Conservation (phyloP, 208 protist genomes). For the Herpetomonas samuelpessoai region DNA sequence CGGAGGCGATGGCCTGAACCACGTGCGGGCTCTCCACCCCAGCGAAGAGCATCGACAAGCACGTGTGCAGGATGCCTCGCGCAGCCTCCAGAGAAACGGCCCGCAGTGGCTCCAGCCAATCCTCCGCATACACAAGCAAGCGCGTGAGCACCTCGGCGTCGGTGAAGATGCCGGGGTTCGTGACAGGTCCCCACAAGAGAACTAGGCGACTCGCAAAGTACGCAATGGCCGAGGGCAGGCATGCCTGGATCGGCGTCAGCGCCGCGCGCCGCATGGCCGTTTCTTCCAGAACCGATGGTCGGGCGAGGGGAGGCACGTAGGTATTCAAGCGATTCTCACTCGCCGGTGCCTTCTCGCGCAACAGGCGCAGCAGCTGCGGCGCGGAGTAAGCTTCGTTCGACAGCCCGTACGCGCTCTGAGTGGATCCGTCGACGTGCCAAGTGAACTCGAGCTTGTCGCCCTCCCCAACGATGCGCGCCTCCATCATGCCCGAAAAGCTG, state of each 20-base stretch:
- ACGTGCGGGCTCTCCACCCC: constrained; percentile 30
- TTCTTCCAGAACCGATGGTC: background rate
- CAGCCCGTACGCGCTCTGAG: constrained; percentile 24
- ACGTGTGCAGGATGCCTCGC: constrained; percentile 28
- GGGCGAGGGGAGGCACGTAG: background rate
- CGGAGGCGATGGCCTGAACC: constrained; percentile 43
- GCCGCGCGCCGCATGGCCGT: background rate
- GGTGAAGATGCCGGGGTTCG: constrained; percentile 34
- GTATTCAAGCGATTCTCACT: background rate
- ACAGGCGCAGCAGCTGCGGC: constrained; percentile 28
- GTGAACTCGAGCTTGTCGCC: constrained; percentile 56
- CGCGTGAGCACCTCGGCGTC: constrained; percentile 30
- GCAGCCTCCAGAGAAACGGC: constrained; percentile 29
- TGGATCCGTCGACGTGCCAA: constrained; percentile 39
- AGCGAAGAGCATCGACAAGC: constrained; percentile 47
- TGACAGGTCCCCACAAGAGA: constrained; percentile 44
- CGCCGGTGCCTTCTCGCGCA: constrained; percentile 1
- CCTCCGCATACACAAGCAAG: constrained; percentile 56
- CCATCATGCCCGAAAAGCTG: constrained; percentile 33
- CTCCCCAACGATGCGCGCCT: constrained; percentile 47
- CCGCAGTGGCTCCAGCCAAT: constrained; percentile 51
- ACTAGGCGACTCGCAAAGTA: constrained; percentile 75
- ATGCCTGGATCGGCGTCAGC: constrained; percentile 14
- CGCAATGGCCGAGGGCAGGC: constrained; percentile 50
- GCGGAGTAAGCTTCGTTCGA: constrained; percentile 41